Evolutionary conservation across 2,329 filamentous ascomycete species (phyloP).

Genomic region (Colletotrichum plurivorum): DNA sequence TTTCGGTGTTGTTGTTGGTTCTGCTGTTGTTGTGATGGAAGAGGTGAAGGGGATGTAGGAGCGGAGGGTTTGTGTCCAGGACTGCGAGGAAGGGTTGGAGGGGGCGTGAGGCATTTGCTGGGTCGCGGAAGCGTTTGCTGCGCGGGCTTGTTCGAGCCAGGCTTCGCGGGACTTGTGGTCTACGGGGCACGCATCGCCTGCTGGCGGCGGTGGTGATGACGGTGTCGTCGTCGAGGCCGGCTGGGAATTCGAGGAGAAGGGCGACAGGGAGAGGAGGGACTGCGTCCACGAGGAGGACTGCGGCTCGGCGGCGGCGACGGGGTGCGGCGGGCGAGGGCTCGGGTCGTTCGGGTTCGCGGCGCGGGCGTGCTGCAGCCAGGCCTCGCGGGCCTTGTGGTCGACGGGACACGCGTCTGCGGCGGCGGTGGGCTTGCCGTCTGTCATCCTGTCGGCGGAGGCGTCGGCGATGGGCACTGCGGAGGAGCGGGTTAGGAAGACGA

Average conservation of each 20-base stretch:
- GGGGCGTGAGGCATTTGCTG: conserved; percentile 31
- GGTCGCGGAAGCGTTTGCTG: conserved; percentile 54
- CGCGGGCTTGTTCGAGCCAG: conserved; percentile 81
- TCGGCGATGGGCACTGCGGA: conserved; percentile 8
- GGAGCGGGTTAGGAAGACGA: conserved; percentile 34
- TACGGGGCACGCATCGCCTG: conserved; percentile 78
- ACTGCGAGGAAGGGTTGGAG: conserved; percentile 45
- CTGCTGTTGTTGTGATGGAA: conserved; percentile 29
- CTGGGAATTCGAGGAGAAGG: conserved; percentile 39
- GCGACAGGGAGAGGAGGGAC: conserved; percentile 57
- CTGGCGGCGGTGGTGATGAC: conserved; percentile 26
- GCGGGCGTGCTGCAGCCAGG: conserved; percentile 83
- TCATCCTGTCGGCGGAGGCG: conserved; percentile 12
- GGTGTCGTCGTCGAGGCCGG: conserved; percentile 18
- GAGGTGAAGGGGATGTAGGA: conserved; percentile 59
- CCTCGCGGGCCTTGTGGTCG: conserved; percentile 78
- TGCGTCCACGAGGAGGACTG: conserved; percentile 58
- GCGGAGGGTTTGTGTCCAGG: conserved; percentile 60
- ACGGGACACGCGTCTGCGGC: conserved; percentile 38
- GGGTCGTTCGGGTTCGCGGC: conserved; percentile 60
- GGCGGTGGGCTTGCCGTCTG: conserved; percentile 8
- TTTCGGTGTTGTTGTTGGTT: conserved; percentile 25
- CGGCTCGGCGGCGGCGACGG: conserved; percentile 40
- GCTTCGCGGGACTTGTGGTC: conserved; percentile 90
- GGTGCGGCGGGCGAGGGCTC: conserved; percentile 45